A percentile compares a stretch with the other conserved stretches of the same genome.
These are phyloP conservation scores for Dillenia suffruticosa DNA, from an alignment of 164 flowering plant species.

Conservation along the genomic window DNA sequence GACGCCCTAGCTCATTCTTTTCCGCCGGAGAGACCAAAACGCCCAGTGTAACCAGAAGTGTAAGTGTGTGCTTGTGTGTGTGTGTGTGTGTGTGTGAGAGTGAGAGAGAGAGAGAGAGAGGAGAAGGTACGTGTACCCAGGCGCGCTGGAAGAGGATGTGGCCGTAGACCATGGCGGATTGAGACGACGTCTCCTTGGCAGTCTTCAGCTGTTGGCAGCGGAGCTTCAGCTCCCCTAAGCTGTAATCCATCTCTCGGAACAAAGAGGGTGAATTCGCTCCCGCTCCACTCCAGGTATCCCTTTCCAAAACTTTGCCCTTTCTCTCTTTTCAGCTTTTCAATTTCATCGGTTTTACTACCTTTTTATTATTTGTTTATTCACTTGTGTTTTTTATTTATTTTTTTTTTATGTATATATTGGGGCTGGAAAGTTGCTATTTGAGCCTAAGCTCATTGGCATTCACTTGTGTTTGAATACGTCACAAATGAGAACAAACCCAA, in stretches of 20 bases:
- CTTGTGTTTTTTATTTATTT: no score
- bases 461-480: no score
- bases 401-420: no score
- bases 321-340: no score
- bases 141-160: constrained; percentile 90
- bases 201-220: constrained; percentile 52
- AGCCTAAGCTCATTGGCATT: no score
- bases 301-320: no score
- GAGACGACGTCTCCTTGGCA: constrained; percentile 37
- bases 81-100: not conserved
- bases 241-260: constrained; percentile 66
- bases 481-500: no score
- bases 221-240: constrained; percentile 74
- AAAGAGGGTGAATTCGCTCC: no score
- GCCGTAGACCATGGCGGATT: constrained; percentile 44
- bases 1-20: constrained; percentile 8
- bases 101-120: not conserved
- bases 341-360: no score
- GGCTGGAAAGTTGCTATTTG: no score
- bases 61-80: not conserved
- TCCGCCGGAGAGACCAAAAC: constrained; percentile 45
- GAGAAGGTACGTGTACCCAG: constrained; percentile 64
- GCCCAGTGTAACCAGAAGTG: constrained; percentile 40
- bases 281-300: no score
- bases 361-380: no score